Conservation (phyloP, 2,329 filamentous ascomycete species). For the Colletotrichum sansevieriae region DNA sequence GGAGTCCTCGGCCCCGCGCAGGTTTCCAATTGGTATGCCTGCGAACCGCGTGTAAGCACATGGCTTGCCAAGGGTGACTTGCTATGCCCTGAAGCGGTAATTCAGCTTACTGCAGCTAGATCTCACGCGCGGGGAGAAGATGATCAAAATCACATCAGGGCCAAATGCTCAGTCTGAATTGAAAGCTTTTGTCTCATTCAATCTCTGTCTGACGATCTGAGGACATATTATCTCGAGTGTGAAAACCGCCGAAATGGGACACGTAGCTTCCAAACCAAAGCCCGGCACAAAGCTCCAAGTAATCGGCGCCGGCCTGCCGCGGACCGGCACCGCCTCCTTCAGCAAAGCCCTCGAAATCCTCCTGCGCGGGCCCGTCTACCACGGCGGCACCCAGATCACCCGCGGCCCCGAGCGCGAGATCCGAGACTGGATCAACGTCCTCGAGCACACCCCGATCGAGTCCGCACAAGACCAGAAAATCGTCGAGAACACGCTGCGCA, state of each 20-base stretch:
- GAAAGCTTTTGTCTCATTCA: not conserved
- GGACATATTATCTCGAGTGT: too few relatives aligned
- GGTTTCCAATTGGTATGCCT: too few relatives aligned
- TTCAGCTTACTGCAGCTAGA: too few relatives aligned
- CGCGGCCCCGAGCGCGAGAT: slow-evolving; percentile 41
- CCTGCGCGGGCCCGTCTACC: slow-evolving; percentile 41
- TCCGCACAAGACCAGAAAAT: slow-evolving; percentile 12
- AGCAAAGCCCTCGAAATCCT: slow-evolving; percentile 44
- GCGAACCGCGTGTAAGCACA: too few relatives aligned
- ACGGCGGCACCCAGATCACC: slow-evolving; percentile 44
- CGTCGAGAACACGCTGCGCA: slow-evolving; percentile 9
- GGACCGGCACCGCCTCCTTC: slow-evolving; percentile 39
- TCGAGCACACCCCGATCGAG: slow-evolving; percentile 17
- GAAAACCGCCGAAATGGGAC: slow-evolving; percentile 41
- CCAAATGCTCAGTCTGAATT: not conserved
- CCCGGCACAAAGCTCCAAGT: slow-evolving; percentile 43
- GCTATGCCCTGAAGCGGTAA: too few relatives aligned
- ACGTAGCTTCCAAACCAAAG: slow-evolving; percentile 44
- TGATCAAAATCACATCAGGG: too few relatives aligned
- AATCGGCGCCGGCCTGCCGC: slow-evolving; percentile 46
- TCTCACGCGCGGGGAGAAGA: too few relatives aligned
- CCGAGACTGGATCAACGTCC: slow-evolving; percentile 39
- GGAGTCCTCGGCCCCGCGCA: too few relatives aligned
- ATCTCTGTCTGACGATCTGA: not conserved
- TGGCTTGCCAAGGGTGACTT: too few relatives aligned